Evolutionary conservation across 2,329 filamentous ascomycete genomes (phyloP), one percentile per base, ranked within the genome.

Genomic region (Ploettnerulaceae sp.): DNA sequence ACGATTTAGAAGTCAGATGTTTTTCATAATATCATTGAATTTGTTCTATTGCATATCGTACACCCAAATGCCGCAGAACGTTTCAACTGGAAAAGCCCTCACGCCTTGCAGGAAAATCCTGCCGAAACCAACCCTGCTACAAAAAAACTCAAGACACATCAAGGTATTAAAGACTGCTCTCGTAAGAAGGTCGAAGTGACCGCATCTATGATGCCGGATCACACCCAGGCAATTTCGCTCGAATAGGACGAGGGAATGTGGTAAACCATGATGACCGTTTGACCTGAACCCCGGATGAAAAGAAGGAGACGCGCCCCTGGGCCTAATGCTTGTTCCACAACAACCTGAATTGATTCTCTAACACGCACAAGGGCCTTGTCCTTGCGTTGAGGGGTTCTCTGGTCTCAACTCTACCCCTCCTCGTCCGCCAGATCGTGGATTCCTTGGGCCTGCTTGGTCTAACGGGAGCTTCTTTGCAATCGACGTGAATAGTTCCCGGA

Each of bases 381-480:
- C 72, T 64, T 81, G 75, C 47, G 80, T 80, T 47, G 71, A 72
- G 55, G 79, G 73, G 45, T 79, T 71, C 46, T 66, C 65, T 12
- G 63, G 59, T 48, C 81, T 75, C 54, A 87, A 69, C 65, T 86
- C 81, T 28, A 87, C 83, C 43, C 82, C 82, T 21, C 55, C 58
- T 47, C 66, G 58, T 57, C 77, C 74, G 55, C 76, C 77, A 48
- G 77, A 70, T 59, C 90, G 77, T 64, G 90, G 76, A 67, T 90
- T 90, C 66, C 91, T 81, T 54, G 91, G 89, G n/a, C 90, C 91
- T 40, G 83, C 90, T 70, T 97, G 93, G 65, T 98, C 93, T 59
- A 97, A 82, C 24, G 93, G 93, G 56, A 98, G 76, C 71, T 95
- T 97, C 83, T 91, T 95, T 53, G 93, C 93, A 65, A 98, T 97